phyloP scores from a whole-genome alignment of 768 basidiomycete species.

The Termitomyces sp. region DNA sequence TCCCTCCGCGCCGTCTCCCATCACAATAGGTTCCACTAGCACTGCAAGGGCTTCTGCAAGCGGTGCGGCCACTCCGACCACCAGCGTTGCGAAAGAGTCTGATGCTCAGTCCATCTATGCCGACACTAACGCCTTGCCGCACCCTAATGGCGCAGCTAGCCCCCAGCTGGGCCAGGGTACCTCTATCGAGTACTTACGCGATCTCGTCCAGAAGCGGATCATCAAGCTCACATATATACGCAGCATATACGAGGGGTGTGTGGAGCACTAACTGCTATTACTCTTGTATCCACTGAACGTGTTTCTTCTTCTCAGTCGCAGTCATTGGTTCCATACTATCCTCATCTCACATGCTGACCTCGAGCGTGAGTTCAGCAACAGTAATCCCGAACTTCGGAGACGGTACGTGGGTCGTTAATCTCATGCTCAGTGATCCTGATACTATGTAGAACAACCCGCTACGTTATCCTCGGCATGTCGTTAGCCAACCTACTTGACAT shows the following conservation, averaged over 20 bases:
- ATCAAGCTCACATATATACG: slow-evolving; percentile 82
- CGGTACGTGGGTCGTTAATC: slow-evolving; percentile 40
- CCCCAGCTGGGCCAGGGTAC: slow-evolving; percentile 57
- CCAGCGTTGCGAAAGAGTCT: slow-evolving; percentile 54
- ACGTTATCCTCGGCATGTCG: slow-evolving; percentile 83
- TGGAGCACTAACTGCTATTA: slow-evolving; percentile 11
- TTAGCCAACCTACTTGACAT: slow-evolving; percentile 80
- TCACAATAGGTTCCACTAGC: slow-evolving; percentile 24
- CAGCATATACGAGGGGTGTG: slow-evolving; percentile 83
- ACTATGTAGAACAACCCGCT: slow-evolving; percentile 63
- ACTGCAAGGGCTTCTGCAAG: slow-evolving; percentile 29
- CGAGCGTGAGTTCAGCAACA: slow-evolving; percentile 72
- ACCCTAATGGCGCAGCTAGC: slow-evolving; percentile 32
- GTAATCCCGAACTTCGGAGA: slow-evolving; percentile 71
- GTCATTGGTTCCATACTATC: slow-evolving; percentile 88
- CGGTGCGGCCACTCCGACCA: slow-evolving; percentile 36
- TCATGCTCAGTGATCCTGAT: not conserved
- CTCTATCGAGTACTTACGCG: slow-evolving; percentile 73
- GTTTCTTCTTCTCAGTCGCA: slow-evolving; percentile 42
- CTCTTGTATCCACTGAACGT: not conserved
- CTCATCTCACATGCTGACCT: slow-evolving; percentile 71
- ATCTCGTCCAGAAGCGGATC: slow-evolving; percentile 79
- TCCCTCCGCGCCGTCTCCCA: slow-evolving; percentile 26
- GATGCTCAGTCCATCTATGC: slow-evolving; percentile 66
- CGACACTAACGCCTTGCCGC: slow-evolving; percentile 30